phyloP scores from a whole-genome alignment of 352 stramenopile species.

The Globisporangium orthogonon region DNA sequence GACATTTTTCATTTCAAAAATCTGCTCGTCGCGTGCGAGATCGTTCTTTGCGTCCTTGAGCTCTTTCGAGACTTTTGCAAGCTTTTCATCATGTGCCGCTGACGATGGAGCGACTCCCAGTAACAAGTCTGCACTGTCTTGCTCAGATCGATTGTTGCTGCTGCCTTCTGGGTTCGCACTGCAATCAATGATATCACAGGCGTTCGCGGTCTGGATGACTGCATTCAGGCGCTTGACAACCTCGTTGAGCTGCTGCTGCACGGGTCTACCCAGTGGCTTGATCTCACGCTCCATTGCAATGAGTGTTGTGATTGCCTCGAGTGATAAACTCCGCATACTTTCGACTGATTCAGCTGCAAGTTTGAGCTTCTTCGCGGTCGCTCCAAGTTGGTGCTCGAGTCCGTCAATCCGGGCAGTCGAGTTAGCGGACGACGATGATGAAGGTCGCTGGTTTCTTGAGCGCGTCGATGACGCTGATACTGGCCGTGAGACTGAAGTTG shows the following conservation, averaged over 20 bases:
- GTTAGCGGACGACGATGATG: not conserved
- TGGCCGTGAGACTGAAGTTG: constrained; percentile 1
- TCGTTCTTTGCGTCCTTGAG: constrained; percentile 61
- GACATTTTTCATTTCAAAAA: constrained; percentile 81
- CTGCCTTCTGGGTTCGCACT: constrained; percentile 16
- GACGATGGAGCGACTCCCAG: not conserved
- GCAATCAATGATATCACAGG: constrained; percentile 19
- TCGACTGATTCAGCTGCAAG: constrained; percentile 44
- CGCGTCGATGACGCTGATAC: not conserved
- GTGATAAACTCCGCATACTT: constrained; percentile 43
- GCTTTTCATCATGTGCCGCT: constrained; percentile 8
- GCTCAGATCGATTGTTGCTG: constrained; percentile 8
- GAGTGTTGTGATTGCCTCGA: constrained; percentile 63
- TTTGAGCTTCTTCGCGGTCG: constrained; percentile 32
- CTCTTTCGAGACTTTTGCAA: constrained; percentile 38
- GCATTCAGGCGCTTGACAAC: constrained; percentile 74
- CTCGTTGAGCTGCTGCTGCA: constrained; percentile 78
- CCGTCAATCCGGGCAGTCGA: not conserved
- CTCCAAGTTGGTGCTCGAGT: constrained; percentile 20
- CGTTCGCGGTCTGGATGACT: constrained; percentile 54
- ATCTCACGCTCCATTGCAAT: constrained; percentile 77
- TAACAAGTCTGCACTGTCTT: not conserved
- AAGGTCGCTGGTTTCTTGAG: not conserved
- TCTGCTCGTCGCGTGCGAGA: constrained; percentile 67
- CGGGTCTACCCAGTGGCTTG: constrained; percentile 53